A percentile compares a stretch with the other conserved stretches of the same genome.
phyloP scores from a whole-genome alignment of 2,329 filamentous ascomycete species.

The Neonectria punicea region DNA sequence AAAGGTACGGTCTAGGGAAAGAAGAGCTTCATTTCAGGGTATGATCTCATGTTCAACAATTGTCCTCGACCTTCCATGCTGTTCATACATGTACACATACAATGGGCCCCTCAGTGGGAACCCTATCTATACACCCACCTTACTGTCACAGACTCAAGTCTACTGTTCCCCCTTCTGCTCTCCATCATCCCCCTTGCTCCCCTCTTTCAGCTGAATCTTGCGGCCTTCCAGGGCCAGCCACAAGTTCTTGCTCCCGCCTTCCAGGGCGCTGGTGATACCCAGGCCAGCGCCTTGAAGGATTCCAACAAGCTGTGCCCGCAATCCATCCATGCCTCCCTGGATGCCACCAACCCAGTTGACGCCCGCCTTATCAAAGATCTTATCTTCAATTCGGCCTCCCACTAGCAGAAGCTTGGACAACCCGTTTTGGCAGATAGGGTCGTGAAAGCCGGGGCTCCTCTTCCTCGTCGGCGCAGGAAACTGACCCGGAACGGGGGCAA shows the following conservation, averaged over 20 bases:
- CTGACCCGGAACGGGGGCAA: slow-evolving; percentile 75
- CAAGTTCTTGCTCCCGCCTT: slow-evolving; percentile 81
- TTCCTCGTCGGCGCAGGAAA: slow-evolving; percentile 84
- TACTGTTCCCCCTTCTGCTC: slow-evolving; percentile 29
- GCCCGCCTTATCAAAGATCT: slow-evolving; percentile 81
- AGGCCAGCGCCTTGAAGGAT: slow-evolving; percentile 85
- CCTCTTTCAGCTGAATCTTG: slow-evolving; percentile 80
- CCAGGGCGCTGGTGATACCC: slow-evolving; percentile 80
- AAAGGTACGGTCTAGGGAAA: too few relatives aligned
- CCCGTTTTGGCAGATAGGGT: slow-evolving; percentile 80
- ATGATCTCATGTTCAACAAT: slow-evolving; percentile 4
- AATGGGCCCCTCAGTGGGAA: slow-evolving; percentile 24
- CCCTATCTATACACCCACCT: slow-evolving; percentile 21
- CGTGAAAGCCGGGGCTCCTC: slow-evolving; percentile 83
- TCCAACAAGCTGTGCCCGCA: slow-evolving; percentile 82
- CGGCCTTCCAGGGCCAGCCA: slow-evolving; percentile 90
- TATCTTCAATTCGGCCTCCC: slow-evolving; percentile 87
- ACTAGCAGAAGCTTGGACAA: slow-evolving; percentile 88
- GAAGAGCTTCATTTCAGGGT: not conserved
- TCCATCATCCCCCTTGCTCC: slow-evolving; percentile 29
- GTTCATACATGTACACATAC: slow-evolving; percentile 44
- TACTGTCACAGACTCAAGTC: not conserved
- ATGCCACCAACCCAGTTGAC: slow-evolving; percentile 76
- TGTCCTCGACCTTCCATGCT: slow-evolving; percentile 20
- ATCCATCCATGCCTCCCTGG: slow-evolving; percentile 80